Base-by-base conservation (phyloP, 2,329 filamentous ascomycete species). In the Colletotrichum agaves region DNA sequence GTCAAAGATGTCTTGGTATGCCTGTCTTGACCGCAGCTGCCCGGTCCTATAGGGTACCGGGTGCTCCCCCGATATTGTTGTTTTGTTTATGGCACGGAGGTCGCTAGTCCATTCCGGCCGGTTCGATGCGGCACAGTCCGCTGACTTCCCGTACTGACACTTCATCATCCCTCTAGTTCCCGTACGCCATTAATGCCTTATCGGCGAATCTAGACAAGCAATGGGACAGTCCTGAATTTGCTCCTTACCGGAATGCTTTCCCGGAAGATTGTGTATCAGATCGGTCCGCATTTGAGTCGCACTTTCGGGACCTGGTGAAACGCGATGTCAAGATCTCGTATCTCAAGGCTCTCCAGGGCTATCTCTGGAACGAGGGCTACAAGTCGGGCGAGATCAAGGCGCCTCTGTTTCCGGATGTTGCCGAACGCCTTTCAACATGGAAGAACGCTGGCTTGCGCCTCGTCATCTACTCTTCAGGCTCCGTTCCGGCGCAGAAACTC, bases 1-100 rank as follows among this genome's bases (percentile, higher is more conserved):
- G 92, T 94, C 79, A 93, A 93, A 81, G 90, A 94, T 78, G 88
- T 92, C 71, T 83, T 94, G 82, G 92, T 94, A 88, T 87, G 91
- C 81, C 63, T 71, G 63, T 53, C 58, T 69, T 70, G 59, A 66
- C 60, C 70, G 50, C 50, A 49, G 21, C 47, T 27, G 68, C 58
- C 46, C 12, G 52, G 61, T 61, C 60, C 61, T 61, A 68, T 64
- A 61, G 64, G 68, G 19, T 58, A 62, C 58, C 61, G 49, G 70
- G 35, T 47, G 39, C 58, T 53, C 58, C 69, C 58, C 71, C 71
- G 67, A 71, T 68, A 59, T 61, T 65, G 44, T 58, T 61, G 50
- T 57, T 58, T 65, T 50, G 67, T 50, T 52, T 59, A 57, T 57
- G 27, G 39, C 59, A 53, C 64, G 61, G 64, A 53, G 61, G 53